A percentile compares a stretch with the other conserved stretches of the same genome.
phyloP scores from a whole-genome alignment of 106 monocot species.

The Dendrobium chrysotoxum region DNA sequence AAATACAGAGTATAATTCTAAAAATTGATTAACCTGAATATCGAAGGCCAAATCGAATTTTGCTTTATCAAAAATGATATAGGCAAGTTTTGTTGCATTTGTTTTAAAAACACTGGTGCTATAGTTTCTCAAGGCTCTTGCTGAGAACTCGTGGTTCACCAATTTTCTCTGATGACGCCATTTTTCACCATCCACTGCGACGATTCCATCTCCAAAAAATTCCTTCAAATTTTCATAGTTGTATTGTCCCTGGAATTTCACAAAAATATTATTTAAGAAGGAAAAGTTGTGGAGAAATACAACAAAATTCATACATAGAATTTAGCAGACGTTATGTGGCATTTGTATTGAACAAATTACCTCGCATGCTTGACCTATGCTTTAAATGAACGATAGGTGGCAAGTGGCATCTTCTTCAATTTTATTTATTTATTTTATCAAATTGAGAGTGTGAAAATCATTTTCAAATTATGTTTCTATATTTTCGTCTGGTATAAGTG shows the following conservation, averaged over 20 bases:
- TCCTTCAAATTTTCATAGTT: constrained; percentile 3
- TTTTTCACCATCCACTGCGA: constrained; percentile 14
- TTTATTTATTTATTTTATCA: too few relatives aligned
- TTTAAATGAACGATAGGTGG: too few relatives aligned
- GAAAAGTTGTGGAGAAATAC: too few relatives aligned
- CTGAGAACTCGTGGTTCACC: constrained; percentile 14
- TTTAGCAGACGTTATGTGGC: too few relatives aligned
- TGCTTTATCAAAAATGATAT: constrained; percentile 7
- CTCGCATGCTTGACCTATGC: too few relatives aligned
- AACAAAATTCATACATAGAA: too few relatives aligned
- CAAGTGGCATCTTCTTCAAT: too few relatives aligned
- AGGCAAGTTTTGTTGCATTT: constrained; percentile 19
- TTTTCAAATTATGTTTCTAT: too few relatives aligned
- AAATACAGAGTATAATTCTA: not conserved
- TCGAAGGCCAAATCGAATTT: not conserved
- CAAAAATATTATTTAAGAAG: too few relatives aligned
- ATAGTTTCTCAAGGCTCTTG: constrained; percentile 4
- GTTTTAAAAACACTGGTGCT: constrained; percentile 12
- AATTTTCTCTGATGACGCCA: constrained; percentile 18
- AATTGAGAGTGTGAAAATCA: too few relatives aligned
- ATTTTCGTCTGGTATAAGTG: too few relatives aligned
- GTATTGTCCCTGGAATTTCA: not conserved
- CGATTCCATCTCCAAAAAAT: constrained; percentile 8
- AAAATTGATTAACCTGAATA: constrained; percentile 8
- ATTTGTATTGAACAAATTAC: too few relatives aligned